Evolutionary conservation across 2,329 filamentous ascomycete species (phyloP).

Genomic region (Pseudogymnoascus sp.): DNA sequence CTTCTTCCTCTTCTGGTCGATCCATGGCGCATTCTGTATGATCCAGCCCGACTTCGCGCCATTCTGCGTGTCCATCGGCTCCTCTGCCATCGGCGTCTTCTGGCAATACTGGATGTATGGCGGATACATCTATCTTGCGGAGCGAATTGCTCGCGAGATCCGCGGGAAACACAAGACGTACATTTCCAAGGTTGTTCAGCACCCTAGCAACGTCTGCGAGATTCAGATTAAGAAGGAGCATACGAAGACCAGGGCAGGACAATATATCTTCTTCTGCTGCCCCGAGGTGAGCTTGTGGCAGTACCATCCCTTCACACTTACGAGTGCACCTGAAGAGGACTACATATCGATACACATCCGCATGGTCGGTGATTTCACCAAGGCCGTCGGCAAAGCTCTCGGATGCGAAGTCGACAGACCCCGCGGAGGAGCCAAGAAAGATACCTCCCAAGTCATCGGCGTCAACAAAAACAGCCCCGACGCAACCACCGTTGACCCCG

Average conservation of each 20-base stretch:
- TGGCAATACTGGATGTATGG: constrained; percentile 89
- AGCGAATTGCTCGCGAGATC: constrained; percentile 69
- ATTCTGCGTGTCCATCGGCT: constrained; percentile 63
- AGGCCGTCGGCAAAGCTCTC: constrained; percentile 57
- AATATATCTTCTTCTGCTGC: constrained; percentile 86
- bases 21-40: constrained; percentile 86
- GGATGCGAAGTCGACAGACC: constrained; percentile 66
- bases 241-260: constrained; percentile 71
- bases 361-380: constrained; percentile 76
- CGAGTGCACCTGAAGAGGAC: constrained; percentile 80
- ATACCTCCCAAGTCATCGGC: constrained; percentile 59
- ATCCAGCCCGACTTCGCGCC: constrained; percentile 76
- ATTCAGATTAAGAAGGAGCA: constrained; percentile 89
- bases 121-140: constrained; percentile 71
- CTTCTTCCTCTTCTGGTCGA: constrained; percentile 87
- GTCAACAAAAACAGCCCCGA: constrained; percentile 48
- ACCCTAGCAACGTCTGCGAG: constrained; percentile 81
- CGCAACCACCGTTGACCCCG: constrained; percentile 53
- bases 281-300: constrained; percentile 82
- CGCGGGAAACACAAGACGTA: constrained; percentile 76
- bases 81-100: constrained; percentile 65
- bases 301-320: constrained; percentile 81
- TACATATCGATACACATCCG: constrained; percentile 84
- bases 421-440: constrained; percentile 38
- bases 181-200: constrained; percentile 82